Evolutionary conservation across 352 stramenopile genomes (phyloP), one percentile per base, ranked within the genome.

Genomic region (Globisporangium cederbergense): DNA sequence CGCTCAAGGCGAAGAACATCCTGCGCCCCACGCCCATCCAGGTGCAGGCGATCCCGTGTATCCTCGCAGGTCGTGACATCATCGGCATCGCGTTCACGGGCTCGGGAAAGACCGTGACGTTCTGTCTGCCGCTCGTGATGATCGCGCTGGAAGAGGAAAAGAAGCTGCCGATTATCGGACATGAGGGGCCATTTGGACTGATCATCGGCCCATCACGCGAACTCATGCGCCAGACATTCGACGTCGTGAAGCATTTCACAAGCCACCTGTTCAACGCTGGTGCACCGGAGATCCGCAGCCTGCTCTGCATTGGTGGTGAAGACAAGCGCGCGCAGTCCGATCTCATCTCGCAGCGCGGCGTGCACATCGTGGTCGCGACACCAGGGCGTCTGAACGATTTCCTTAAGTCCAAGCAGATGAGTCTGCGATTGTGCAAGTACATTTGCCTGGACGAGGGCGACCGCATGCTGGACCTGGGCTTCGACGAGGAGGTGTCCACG

Each of bases 71-170:
- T 18, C 87, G 97, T 43, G 97, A 99, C 75, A 97, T 99, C 79
- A 98, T 99, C 50, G 98, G 98, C 55, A 99, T 99, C 70, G 97
- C 97, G 9, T 99, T 99, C 74, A 99, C 97, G 4, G 97, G 97
- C 4, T 98, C 83, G 1, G 98, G 98, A n/a, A 99, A 99, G 77
- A 99, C 97, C 0, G 82, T 99, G 36, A 98, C 96, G 11, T 99
- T 99, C 79, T 97, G 85, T 16, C 72, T 99, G 45, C 97, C 97
- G 40, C 74, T 99, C 14, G 90, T 99, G 45, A 98, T 99, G 91
- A 81, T 98, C 25, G 92, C 97, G 46, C 79, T 99, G 30, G 97
- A 99, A 71, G 90, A 99, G 71, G 97, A 99, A 77, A 85, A 93
- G 73, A 97, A 95, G 78, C 89, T 98, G 85, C 90, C 96, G 0